Evolutionary conservation across 2,329 filamentous ascomycete genomes (phyloP).

Genomic region (Chalara sp.): DNA sequence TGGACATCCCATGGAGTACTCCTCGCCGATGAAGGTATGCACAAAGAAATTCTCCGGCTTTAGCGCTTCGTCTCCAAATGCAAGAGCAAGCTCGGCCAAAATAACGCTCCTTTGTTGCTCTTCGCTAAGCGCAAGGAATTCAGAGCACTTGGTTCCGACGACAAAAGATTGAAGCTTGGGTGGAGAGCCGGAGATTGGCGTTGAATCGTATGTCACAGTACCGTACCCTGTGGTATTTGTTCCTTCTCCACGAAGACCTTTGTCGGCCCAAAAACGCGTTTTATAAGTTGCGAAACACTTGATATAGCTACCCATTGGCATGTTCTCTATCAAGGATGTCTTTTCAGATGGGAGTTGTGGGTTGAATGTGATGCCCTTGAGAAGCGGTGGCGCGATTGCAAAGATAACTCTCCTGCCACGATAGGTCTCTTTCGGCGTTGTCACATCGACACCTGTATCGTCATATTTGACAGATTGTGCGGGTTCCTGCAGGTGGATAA

Average conservation of each 20-base stretch:
- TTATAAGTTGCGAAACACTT: conserved; percentile 2
- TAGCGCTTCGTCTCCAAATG: background rate
- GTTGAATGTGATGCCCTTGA: background rate
- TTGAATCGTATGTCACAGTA: conserved; percentile 33
- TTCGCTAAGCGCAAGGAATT: background rate
- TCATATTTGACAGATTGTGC: background rate
- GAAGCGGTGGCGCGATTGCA: background rate
- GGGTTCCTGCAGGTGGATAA: background rate
- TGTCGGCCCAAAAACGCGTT: conserved; percentile 7
- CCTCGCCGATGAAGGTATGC: conserved; percentile 3
- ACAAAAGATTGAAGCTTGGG: conserved; percentile 36
- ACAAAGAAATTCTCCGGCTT: background rate
- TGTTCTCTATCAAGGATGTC: background rate
- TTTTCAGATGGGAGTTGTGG: background rate
- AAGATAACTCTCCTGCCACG: background rate
- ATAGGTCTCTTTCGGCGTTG: background rate
- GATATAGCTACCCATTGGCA: background rate
- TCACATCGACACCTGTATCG: background rate
- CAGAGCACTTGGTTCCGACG: conserved; percentile 15
- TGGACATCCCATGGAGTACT: conserved; percentile 26
- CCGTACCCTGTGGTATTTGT: conserved; percentile 32
- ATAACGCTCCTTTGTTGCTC: background rate
- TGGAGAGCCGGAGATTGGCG: conserved; percentile 32
- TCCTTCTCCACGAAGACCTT: conserved; percentile 31
- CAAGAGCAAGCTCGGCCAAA: background rate